Evolutionary conservation across 2,329 filamentous ascomycete genomes (phyloP), one percentile per base, ranked within the genome.

Genomic region (Ophiostoma populinum): DNA sequence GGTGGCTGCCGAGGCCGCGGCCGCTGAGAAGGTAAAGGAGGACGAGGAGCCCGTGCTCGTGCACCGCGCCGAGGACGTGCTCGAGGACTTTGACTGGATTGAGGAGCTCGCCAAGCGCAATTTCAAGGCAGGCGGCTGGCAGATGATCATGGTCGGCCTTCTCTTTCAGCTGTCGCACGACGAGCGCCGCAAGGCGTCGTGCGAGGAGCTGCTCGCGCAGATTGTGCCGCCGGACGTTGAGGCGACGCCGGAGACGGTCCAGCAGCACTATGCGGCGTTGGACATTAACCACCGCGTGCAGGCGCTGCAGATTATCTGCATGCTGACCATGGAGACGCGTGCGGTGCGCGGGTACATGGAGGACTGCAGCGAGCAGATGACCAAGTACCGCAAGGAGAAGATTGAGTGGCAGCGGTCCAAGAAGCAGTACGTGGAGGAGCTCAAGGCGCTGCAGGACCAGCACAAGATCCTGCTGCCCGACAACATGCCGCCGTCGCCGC

Each of bases 351-450:
- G 73, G 12, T 92, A 92, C 51, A 79, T 98, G 63, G 83, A 93
- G 45, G 78, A 87, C 42, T 92, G 86, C 56, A 83, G 80, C 43
- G 81, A 87, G 49, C 80, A 83, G 36, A 94, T 95, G 86, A 98
- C 90, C 2, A 73, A 75, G 36, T 83, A 92, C 49, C 76, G 90
- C 33, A 98, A 98, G 55, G 80, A 92, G 51, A 94, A 93, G 59
- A 93, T 94, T 41, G 82, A 92, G 44, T 79, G 75, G 56, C 87
- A 95, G 56, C 72, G 85, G 44, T 72, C 80, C 46, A 75, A 80
- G 43, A 75, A 75, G 45, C 64, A 69, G 53, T 60, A 63, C 69
- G 58, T 75, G 24, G 77, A 85, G 52, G 77, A 85, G 35, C 58
- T 87, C 18, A 75, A 73, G 42, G 58, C 62, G 18, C 60, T 85